Evolutionary conservation across 805 yeast genomes (phyloP), one percentile per base, ranked within the genome.

Genomic region (Millerozyma acaciae): DNA sequence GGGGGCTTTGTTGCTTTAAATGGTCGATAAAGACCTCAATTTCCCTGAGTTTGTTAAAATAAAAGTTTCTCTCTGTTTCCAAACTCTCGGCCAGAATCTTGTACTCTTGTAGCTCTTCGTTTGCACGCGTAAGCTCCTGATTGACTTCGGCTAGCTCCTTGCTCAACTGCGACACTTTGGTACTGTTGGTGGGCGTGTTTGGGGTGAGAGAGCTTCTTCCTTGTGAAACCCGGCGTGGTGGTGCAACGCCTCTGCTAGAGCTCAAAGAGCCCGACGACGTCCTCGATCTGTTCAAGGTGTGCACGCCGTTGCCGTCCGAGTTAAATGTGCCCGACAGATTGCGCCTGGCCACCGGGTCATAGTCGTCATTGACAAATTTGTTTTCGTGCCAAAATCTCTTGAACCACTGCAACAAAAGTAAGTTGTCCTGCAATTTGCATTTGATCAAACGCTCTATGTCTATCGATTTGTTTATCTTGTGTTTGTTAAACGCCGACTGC

Each of bases 371-470:
- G 35, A 80, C 80, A 36, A 80, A 81, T 51, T 75, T 80, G 50
- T 77, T 70, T 33, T 84, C 90, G 41, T 70, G 68, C 97, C 97
- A 90, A 49, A 68, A 80, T 48, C 73, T 74, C 51, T 84, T 80
- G 50, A 87, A 69, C 96, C 96, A 93, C 62, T 93, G 99, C 43
- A 89, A 64, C 49, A 93, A 84, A 62, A 89, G 97, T 48, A 93
- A 70, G 57, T 93, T 93, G 53, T 90, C 97, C 57, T 93, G 98
- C 46, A 93, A 75, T 50, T 84, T 71, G 64, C 97, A 93, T 58
- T 85, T 86, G 55, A 84, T 76, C 39, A 93, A 69, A 42, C 73
- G 71, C 38, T 86, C 95, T 18, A 88, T 93, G 18, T 88, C 89
- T 19, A 93, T 76, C 12, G 75, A 70, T 47, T 87, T 78, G 35